Conservation (phyloP, 305 asterid genomes). For the Vinca major region DNA sequence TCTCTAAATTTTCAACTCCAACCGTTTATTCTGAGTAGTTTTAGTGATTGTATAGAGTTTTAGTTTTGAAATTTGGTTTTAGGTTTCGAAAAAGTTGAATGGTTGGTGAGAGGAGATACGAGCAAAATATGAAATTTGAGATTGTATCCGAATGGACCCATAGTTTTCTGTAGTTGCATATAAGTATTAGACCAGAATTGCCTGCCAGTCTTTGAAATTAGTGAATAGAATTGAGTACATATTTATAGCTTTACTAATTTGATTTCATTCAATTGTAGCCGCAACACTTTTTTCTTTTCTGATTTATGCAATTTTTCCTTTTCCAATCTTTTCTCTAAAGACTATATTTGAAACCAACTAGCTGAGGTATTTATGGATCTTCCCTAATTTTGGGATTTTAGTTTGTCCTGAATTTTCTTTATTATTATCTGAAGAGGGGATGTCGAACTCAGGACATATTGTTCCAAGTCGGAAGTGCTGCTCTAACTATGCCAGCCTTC, state of each 20-base stretch:
- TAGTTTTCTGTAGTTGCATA: neutral
- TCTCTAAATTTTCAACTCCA: neutral
- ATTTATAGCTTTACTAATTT: neutral
- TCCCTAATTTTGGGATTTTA: neutral
- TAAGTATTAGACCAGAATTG: constrained; percentile 1
- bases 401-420: neutral
- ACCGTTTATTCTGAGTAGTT: neutral
- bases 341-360: neutral
- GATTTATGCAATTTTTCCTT: neutral
- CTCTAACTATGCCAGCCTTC: too few species aligned
- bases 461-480: too few species aligned
- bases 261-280: neutral
- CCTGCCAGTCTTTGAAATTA: neutral
- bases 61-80: too few species aligned
- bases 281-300: neutral
- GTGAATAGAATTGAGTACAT: neutral
- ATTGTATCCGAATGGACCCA: too few species aligned
- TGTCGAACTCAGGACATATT: too few species aligned
- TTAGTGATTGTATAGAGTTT: too few species aligned
- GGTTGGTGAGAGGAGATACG: too few species aligned
- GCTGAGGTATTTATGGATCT: neutral
- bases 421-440: too few species aligned
- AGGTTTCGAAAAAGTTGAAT: too few species aligned
- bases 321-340: neutral
- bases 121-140: too few species aligned